Base-by-base conservation (phyloP, 2,329 filamentous ascomycete genomes). In the Neodidymelliopsis sp. region DNA sequence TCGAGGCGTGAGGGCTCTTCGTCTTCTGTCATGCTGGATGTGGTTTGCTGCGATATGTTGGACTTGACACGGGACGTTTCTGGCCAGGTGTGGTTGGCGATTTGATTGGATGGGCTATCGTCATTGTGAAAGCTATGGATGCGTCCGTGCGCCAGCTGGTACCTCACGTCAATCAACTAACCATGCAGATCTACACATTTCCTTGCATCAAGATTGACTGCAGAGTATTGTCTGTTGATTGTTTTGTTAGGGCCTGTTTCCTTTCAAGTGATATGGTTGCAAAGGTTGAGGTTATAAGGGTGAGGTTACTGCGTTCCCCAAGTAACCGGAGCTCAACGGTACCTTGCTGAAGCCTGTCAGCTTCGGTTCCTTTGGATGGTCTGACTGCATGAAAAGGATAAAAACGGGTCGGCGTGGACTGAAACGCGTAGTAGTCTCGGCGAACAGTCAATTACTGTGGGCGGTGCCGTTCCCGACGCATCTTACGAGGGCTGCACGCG, bases 1-100 rank as follows among this genome's bases (percentile, higher is more conserved):
- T 59, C 50, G 7, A 76, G 62, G 18, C 68, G 66, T 12, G 54
- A 42, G 18, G 55, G 49, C 7, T 49, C 41, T 20, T 37, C n/a
- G n/a, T n/a, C 20, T 18, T 40, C 20, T 45, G 30, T 9, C 36
- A 44, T 45, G 16, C 8, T 25, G 8, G 5, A 12, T 15, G 23
- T n/a, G 9, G 2, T 22, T 13, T 15, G 10, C 11, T 12, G 10
- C 8, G n/a, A 20, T 8, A 5, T 38, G 22, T 20, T 10, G 6
- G 47, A 36, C 40, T 36, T 25, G 40, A 12, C 20, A n/a, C n/a
- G n/a, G n/a, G 25, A 27, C 36, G 47, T 45, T 49, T 49, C 33
- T 33, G 33, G 20, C 25, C 8, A 18, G 28, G 15, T 15, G 15
- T 43, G 39, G 16, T 9, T 27, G 29, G 18, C 16, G 4, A 27